Evolutionary conservation across 352 stramenopile species (phyloP).

Genomic region (Hyaloperonospora arabidopsidis): DNA sequence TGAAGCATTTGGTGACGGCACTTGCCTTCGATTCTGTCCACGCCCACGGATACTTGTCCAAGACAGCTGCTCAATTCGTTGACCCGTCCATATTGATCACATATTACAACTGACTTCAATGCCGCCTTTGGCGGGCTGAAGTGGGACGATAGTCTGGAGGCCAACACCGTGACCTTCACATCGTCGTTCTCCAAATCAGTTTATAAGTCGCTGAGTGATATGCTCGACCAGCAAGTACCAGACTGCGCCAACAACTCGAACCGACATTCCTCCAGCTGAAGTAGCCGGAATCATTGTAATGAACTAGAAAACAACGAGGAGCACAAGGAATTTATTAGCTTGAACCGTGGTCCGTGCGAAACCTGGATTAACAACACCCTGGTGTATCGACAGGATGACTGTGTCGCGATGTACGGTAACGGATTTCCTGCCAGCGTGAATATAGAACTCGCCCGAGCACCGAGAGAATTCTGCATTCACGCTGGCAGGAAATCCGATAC

Average conservation of each 20-base stretch:
- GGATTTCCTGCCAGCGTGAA: constrained; percentile 25
- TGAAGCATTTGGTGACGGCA: no score
- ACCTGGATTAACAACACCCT: constrained; percentile 46
- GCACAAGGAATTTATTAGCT: constrained; percentile 39
- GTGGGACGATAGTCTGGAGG: constrained; percentile 40
- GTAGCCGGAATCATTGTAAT: constrained; percentile 34
- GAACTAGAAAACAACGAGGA: constrained; percentile 46
- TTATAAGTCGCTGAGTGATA: constrained; percentile 37
- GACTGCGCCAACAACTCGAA: constrained; percentile 40
- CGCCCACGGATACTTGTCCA: constrained; percentile 49
- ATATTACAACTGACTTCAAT: constrained; percentile 35
- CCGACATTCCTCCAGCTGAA: constrained; percentile 28
- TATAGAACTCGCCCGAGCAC: constrained; percentile 22
- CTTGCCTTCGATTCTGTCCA: constrained; percentile 15
- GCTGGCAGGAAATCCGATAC: no score
- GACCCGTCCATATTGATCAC: constrained; percentile 23
- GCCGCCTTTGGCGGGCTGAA: constrained; percentile 43
- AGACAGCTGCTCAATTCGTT: constrained; percentile 35
- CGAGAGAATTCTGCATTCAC: no score
- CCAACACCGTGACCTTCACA: constrained; percentile 41
- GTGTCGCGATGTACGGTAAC: constrained; percentile 22
- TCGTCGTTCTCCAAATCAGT: constrained; percentile 28
- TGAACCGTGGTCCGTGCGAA: constrained; percentile 48
- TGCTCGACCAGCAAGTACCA: constrained; percentile 33
- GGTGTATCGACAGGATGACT: constrained; percentile 45